A percentile compares a stretch with the other conserved stretches of the same genome.
Evolutionary conservation across 1,139 yeast genomes (phyloP).

Genomic region (Yarrowia galli): DNA sequence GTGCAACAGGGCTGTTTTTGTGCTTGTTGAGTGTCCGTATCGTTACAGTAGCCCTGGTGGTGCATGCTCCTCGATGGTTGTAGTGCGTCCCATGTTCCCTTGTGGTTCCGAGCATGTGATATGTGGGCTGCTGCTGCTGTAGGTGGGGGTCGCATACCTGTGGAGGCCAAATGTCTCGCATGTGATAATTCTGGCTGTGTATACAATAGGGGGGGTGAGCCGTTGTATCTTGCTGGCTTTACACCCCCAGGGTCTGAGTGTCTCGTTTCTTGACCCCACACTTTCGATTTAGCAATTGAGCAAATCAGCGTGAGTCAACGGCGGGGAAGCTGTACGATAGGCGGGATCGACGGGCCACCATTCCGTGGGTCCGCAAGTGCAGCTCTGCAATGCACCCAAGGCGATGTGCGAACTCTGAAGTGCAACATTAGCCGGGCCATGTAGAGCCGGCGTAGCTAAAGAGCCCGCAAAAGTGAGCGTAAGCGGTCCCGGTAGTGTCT

Average conservation of each 20-base stretch:
- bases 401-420: conserved; percentile 23
- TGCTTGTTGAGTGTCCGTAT: background rate
- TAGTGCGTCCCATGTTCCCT: conserved; percentile 1
- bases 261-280: conserved; percentile 18
- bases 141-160: background rate
- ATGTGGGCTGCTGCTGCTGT: background rate
- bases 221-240: background rate
- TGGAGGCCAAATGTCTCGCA: background rate
- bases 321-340: conserved; percentile 26
- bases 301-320: conserved; percentile 18
- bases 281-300: conserved; percentile 11
- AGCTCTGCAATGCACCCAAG: conserved; percentile 1
- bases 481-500: conserved; percentile 24
- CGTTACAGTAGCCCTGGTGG: background rate
- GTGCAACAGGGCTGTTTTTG: background rate
- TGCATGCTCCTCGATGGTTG: background rate
- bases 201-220: background rate
- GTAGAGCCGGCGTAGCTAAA: conserved; percentile 8
- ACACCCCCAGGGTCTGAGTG: background rate
- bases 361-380: conserved; percentile 22
- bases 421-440: conserved; percentile 34
- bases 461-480: conserved; percentile 17
- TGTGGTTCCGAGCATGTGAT: conserved; percentile 22
- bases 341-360: conserved; percentile 11
- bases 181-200: background rate